phyloP scores from a whole-genome alignment of 257 asterid species.

The Capsicum chinense region DNA sequence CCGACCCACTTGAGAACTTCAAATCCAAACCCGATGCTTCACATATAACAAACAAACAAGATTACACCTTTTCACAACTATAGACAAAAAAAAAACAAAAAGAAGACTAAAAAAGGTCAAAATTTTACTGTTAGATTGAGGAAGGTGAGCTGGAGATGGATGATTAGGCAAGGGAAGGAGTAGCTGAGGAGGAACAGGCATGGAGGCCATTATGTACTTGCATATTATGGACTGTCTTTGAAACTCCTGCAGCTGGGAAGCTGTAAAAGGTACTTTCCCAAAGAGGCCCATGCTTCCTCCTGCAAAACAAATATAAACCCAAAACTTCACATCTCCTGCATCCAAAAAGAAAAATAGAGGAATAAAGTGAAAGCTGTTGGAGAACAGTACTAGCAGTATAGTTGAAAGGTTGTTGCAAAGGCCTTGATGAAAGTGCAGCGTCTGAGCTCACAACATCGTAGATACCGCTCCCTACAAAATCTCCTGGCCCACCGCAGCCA shows the following conservation, averaged over 20 bases:
- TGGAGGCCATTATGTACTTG: conserved; percentile 58
- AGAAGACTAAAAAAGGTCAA: background rate
- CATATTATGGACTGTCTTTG: conserved; percentile 65
- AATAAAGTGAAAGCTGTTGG: background rate
- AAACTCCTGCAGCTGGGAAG: conserved; percentile 65
- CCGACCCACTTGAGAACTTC: conserved; percentile 54
- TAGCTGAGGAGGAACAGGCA: conserved; percentile 67
- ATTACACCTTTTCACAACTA: background rate
- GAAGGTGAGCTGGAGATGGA: conserved; percentile 33
- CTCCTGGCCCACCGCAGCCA: conserved; percentile 38
- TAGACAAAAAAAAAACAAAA: background rate
- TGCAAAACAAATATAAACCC: conserved; percentile 24
- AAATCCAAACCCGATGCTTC: conserved; percentile 43
- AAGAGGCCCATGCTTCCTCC: conserved; percentile 34
- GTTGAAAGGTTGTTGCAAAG: conserved; percentile 22
- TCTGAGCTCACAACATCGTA: conserved; percentile 32
- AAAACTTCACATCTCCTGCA: background rate
- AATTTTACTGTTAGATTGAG: conserved; percentile 54
- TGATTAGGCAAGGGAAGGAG: conserved; percentile 36
- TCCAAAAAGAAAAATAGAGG: conserved; percentile 11
- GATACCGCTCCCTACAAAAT: conserved; percentile 21
- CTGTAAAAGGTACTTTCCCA: conserved; percentile 52
- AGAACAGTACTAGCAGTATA: conserved; percentile 16
- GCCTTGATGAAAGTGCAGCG: conserved; percentile 35
- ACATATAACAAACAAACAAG: conserved; percentile 1